Percentiles rank a stretch among this genome's conserved stretches.
Conservation (phyloP, 805 yeast species). For the Saturnispora dispora region DNA sequence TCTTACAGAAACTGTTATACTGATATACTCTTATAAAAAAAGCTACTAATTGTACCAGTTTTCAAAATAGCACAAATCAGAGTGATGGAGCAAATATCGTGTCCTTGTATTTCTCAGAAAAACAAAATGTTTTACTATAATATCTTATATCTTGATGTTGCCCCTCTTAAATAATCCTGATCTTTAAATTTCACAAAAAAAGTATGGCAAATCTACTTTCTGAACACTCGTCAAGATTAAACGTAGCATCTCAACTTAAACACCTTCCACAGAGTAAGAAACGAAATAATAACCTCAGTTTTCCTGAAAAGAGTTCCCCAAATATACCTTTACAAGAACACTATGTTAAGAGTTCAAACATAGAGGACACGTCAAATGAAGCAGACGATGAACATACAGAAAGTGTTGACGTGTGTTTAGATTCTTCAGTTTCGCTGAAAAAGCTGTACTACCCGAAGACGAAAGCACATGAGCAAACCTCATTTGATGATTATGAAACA, state of each 20-base stretch:
- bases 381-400: slow-evolving; percentile 8
- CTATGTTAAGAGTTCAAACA: background rate
- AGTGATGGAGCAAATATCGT: no score
- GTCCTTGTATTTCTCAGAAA: no score
- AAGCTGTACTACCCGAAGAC: background rate
- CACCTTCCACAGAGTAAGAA: background rate
- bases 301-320: background rate
- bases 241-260: background rate
- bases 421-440: background rate
- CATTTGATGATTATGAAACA: background rate
- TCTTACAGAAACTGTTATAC: no score
- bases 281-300: background rate
- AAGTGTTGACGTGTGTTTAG: background rate
- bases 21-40: no score
- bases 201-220: background rate
- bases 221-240: background rate
- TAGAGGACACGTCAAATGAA: background rate
- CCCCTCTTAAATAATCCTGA: background rate
- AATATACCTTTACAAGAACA: background rate
- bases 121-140: no score
- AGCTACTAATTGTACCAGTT: no score
- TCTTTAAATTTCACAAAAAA: background rate
- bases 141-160: background rate
- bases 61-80: no score
- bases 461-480: background rate